Percentiles rank a stretch among this genome's conserved stretches.
Evolutionary conservation across 2,329 filamentous ascomycete genomes (phyloP).

Genomic region (Neonectria neomacrospora): DNA sequence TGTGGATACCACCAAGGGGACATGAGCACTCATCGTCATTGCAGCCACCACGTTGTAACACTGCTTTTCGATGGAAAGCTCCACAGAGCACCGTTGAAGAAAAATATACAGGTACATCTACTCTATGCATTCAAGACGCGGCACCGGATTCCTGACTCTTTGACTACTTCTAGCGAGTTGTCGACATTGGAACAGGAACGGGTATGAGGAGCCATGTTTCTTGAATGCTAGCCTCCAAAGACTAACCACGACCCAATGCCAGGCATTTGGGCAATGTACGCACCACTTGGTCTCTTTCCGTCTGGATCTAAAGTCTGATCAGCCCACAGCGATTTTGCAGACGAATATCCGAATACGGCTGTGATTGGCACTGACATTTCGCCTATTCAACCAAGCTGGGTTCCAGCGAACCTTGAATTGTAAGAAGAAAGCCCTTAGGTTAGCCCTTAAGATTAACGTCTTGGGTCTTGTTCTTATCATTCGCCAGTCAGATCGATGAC

Average conservation of each 20-base stretch:
- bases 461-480: too few relatives aligned
- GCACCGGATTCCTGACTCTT: background rate
- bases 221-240: too few relatives aligned
- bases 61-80: background rate
- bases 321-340: constrained; percentile 56
- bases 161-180: background rate
- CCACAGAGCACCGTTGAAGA: constrained; percentile 2
- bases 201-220: background rate
- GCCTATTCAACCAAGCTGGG: constrained; percentile 65
- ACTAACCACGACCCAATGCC: background rate
- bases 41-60: constrained; percentile 16
- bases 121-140: background rate
- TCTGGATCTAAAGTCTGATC: background rate
- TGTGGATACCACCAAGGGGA: background rate
- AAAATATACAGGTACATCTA: constrained; percentile 8
- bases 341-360: constrained; percentile 55
- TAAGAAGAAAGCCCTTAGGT: background rate
- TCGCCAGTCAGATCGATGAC: constrained; percentile 40
- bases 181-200: constrained; percentile 22
- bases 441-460: background rate
- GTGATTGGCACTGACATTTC: constrained; percentile 65
- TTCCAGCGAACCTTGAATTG: constrained; percentile 57
- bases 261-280: constrained; percentile 55
- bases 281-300: constrained; percentile 45
- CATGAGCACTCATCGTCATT: background rate